phyloP scores from a whole-genome alignment of 345 rosid genomes.

The Corchorus capsularis region DNA sequence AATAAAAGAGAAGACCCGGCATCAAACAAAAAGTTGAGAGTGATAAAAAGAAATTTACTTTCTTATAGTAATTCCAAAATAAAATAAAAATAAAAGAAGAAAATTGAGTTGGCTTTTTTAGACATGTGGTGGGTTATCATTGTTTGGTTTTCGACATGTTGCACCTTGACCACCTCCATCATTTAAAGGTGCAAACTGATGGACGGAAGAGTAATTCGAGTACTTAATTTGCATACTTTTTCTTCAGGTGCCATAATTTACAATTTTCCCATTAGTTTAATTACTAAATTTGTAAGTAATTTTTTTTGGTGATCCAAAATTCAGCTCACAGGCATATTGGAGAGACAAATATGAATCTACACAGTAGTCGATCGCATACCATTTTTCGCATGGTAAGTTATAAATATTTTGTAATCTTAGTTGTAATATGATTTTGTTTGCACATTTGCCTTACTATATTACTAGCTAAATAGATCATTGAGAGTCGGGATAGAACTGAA shows the following conservation, averaged over 20 bases:
- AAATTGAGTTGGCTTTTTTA: no score
- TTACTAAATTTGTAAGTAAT: no score
- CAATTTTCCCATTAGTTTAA: no score
- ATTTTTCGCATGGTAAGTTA: constrained; percentile 89
- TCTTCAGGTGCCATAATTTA: background rate
- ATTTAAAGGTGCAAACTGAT: no score
- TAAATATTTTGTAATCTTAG: constrained; percentile 5
- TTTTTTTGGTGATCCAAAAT: constrained; percentile 18
- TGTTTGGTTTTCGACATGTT: no score
- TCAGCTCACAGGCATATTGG: constrained; percentile 97
- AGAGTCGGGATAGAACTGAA: constrained; percentile 84
- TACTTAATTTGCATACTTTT: background rate
- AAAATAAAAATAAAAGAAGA: no score
- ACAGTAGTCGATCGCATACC: constrained; percentile 96
- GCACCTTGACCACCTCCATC: no score
- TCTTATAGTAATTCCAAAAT: no score
- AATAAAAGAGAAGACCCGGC: background rate
- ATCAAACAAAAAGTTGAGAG: no score
- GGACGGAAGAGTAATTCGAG: no score
- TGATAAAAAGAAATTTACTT: no score
- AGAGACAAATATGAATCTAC: constrained; percentile 90
- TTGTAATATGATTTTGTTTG: constrained; percentile 16
- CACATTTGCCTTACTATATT: constrained; percentile 17
- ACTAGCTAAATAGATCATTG: constrained; percentile 63
- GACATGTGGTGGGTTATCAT: no score